Base-by-base conservation (phyloP, 1,284 basidiomycete species). In the Cryptococcus maquisensis region DNA sequence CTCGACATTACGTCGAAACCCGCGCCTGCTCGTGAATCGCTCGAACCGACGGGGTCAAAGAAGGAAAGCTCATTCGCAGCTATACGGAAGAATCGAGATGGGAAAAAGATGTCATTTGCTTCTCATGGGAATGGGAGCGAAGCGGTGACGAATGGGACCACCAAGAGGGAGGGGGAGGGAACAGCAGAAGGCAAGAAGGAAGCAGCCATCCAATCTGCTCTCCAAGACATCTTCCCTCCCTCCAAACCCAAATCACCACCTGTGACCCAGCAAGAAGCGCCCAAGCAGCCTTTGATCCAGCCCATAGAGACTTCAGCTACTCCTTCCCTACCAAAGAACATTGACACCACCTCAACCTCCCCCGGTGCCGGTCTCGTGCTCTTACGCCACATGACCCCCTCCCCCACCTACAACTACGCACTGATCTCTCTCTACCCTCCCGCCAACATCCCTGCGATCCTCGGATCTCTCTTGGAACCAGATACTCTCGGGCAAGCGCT, bases 391-490 rank as follows among this genome's bases (percentile, higher is more conserved):
- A 52, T 72, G 3, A 26, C 38, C 26, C 47, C 48, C 2, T 50
- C 37, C 18, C 49, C 47, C 15, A 39, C 46, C 39, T 49, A 43
- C 18, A 49, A 53, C 15, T 62, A 40, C 56, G 47, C 47, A 2
- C 32, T 59, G 1, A 37, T 69, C 4, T 53, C 47, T 3, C 52
- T 64, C 44, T 69, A 69, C 38, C 57, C 65, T 5, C 52, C 71
- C 3, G 39, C 3, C 12, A 56, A 60, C 35, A 47, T 71, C 8
- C 41, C 61, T 3, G 57, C 35, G 6, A 67, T 72, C 26, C 48
- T 71, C 6, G 57, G 52, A 9, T 50, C 57, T 7, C 60, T 72
- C 3, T 57, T 76, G 12, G 73, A 74, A 47, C 74, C 74, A 0
- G 74, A 76, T 52, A 57, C 56, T 10, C 55, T 74, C 6, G 73